Base-by-base conservation (phyloP, 495 filamentous ascomycete species). In the Annulohypoxylon moriforme region DNA sequence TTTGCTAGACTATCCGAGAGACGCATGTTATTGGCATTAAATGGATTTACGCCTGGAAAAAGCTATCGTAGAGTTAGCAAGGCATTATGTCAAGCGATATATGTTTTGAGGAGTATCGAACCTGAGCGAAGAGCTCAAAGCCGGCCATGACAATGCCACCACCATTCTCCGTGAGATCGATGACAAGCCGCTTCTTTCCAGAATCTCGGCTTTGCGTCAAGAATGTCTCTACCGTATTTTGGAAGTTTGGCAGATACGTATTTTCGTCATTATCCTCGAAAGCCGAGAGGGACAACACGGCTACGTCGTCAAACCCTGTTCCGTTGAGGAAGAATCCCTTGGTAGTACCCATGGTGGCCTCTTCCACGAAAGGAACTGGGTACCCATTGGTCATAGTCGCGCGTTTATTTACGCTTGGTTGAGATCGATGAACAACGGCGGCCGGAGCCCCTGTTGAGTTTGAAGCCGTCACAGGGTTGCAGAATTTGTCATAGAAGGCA, bases 151-250 rank as follows among this genome's bases (percentile, higher is more conserved):
- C 79, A 31, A 73, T 77, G 14, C 88, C 88, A n/a, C 87, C 88
- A 0, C 75, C 77, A 69, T 90, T 90, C n/a, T 76, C 73, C 1
- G 83, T 77, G 1, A 90, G 66, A 62, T 90, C 88, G 53, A 90
- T 85, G 29, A 89, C 74, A 3, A 89, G 74, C 57, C 83, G 84
- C 53, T 77, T 81, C 68, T 85, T 86, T 6, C 78, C 79, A 6
- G 79, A 70, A 4, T 64, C 72, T 64, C 76, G 73, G 49, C 79
- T 76, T 36, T 74, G 61, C 8, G 66, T 59, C 18, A 88, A 69
- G 72, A 86, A 85, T 0, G 73, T 56, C 22, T 76, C 69, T 10
- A 79, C 76, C 0, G 80, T 76, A 6, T 74, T 60, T 60, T 83
- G 81, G 71, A 86, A 85, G 18, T 72, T 18, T 60, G 60, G 1